Base-by-base conservation (phyloP, 2,329 filamentous ascomycete genomes). In the Penicillium sp. region DNA sequence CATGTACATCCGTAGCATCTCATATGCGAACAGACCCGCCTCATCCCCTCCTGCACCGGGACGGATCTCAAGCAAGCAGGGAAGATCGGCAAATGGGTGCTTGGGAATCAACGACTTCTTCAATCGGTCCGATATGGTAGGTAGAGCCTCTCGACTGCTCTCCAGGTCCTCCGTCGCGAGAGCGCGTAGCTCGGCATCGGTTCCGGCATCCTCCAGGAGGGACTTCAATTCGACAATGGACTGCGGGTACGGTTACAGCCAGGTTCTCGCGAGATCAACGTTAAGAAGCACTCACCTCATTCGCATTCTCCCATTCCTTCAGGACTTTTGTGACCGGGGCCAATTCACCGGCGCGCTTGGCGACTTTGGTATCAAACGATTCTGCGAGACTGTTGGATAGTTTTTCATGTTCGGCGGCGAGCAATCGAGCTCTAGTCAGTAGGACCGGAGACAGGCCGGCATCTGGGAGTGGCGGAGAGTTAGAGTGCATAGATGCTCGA, bases 1-100 rank as follows among this genome's bases (percentile, higher is more conserved):
- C 58, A 84, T 82, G 74, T 99, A 99, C 94, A 99, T 97, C 60
- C 86, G 84, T 62, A 96, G 83, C 6, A 99, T 74, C 46, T 94
- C 85, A 48, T 89, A 88, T 11, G 92, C 90, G 63, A 99, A 99
- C 56, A 96, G 85, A 0, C 90, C 86, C 2, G 92, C 92, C 74
- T 99, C 94, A 51, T 90, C 85, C 2, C 94, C 94, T 33, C 94
- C 94, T 0, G 91, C 92, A 0, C 94, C 94, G 0, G 94, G 94
- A 0, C 92, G 84, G 53, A 99, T 88, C 74, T 99, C 94, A 38
- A 99, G 75, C 57, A 99, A 81, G 70, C 92, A 97, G 47, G 92
- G 90, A 61, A 97, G 81, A 56, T 90, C 82, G 28, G 90, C 90
- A 68, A 96, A 99, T 2, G 92, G 89, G 69, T 99, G 92, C 36